Conservation (phyloP, 768 basidiomycete species). For the Galerina sulciceps region DNA sequence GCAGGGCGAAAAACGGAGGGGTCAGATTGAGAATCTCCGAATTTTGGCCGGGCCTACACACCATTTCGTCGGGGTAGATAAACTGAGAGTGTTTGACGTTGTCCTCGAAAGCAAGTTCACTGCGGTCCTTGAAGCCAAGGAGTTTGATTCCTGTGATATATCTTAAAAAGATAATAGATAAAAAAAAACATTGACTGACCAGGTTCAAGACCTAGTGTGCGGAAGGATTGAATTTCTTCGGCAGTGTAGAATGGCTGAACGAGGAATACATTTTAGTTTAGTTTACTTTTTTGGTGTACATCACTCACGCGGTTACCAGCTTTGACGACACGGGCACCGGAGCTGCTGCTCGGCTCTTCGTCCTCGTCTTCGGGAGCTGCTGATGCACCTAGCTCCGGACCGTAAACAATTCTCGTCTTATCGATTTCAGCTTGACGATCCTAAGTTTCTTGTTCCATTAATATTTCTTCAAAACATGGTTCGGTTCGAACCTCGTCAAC, state of each 20-base stretch:
- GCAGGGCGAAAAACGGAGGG: slow-evolving; percentile 1
- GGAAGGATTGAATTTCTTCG: slow-evolving; percentile 83
- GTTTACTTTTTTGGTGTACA: not conserved
- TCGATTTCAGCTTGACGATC: slow-evolving; percentile 50
- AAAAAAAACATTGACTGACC: slow-evolving; percentile 55
- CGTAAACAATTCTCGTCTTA: slow-evolving; percentile 49
- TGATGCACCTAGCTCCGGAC: slow-evolving; percentile 36
- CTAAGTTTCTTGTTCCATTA: slow-evolving; percentile 25
- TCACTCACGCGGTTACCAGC: slow-evolving; percentile 53
- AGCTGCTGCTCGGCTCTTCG: slow-evolving; percentile 36
- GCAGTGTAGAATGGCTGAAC: slow-evolving; percentile 79
- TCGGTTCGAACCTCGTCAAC: slow-evolving; percentile 67
- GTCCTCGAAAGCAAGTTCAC: slow-evolving; percentile 79
- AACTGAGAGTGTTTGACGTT: slow-evolving; percentile 92
- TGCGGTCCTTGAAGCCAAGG: slow-evolving; percentile 85
- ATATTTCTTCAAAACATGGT: not conserved
- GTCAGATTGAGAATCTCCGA: not conserved
- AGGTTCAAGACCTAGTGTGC: slow-evolving; percentile 79
- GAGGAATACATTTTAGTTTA: slow-evolving; percentile 2
- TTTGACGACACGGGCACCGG: slow-evolving; percentile 48
- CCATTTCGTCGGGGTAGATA: slow-evolving; percentile 91
- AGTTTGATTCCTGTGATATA: slow-evolving; percentile 73
- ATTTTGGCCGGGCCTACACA: slow-evolving; percentile 36
- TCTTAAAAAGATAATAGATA: not conserved
- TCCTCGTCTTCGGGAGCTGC: slow-evolving; percentile 37